Base-by-base conservation (phyloP, 352 stramenopile species). In the Pythium aquatile region DNA sequence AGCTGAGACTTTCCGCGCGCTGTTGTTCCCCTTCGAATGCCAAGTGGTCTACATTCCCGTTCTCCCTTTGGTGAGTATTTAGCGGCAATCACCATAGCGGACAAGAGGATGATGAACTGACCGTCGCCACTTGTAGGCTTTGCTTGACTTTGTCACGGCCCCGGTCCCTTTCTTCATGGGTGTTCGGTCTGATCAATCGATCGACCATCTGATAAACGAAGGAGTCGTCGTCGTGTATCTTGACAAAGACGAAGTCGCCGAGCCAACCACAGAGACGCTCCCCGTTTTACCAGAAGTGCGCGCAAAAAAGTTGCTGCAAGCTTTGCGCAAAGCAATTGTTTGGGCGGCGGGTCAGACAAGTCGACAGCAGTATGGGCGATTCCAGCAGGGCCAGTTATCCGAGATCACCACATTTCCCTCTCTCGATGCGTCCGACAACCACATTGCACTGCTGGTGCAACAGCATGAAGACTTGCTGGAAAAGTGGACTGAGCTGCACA, bases 121-220 rank as follows among this genome's bases (percentile, higher is more conserved):
- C 28, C 24, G 13, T 1, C 49, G 5, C 17, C 7, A 57, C 4
- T 52, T 69, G 1, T 30, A 93, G 84, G 76, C 77, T 0, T 59
- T 93, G 29, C 44, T 90, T 0, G 84, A 93, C 57, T 91, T 93
- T 64, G 74, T 90, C 7, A 86, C 75, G 7, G 81, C 84, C 4
- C 84, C 84, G 1, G 82, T 93, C 5, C 84, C 84, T 13, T 93
- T 91, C 49, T 89, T 93, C 57, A 91, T 93, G 80, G 84, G 84
- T 1, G 72, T 91, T 29, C 66, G 76, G 0, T 85, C 78, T 0
- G 72, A 84, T 32, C 56, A 73, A 11, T 61, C 71, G 5, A 70
- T 82, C 0, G 71, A 83, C 35, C 66, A 63, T 1, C 53, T 91
- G n/a, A 65, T 74, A 1, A 26, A 57, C 1, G 83, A 93, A 58